Evolutionary conservation across 2,329 filamentous ascomycete genomes (phyloP).

Genomic region (Apiospora pterosperma): DNA sequence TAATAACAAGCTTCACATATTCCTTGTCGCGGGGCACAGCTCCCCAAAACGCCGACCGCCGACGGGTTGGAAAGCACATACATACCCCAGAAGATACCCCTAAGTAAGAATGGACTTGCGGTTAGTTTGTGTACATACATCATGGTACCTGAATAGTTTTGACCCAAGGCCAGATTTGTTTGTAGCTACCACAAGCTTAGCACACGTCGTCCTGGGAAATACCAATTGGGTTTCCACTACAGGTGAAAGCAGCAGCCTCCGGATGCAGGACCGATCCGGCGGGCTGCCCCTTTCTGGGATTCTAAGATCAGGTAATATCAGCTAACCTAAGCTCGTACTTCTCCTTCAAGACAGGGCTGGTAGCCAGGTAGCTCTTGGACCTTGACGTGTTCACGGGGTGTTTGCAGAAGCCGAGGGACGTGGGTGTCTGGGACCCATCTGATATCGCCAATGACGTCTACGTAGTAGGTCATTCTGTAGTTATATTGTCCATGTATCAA

Average conservation of each 20-base stretch:
- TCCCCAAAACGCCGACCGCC: not conserved
- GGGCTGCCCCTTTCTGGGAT: not conserved
- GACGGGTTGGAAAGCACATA: not conserved
- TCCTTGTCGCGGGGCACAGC: not conserved
- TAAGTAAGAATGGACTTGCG: no score
- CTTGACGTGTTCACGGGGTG: not conserved
- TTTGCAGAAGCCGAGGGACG: not conserved
- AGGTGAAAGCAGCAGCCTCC: not conserved
- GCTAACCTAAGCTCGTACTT: not conserved
- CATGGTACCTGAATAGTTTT: no score
- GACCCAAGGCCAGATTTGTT: no score
- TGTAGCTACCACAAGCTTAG: not conserved
- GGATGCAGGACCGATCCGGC: not conserved
- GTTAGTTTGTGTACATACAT: no score
- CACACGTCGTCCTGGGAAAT: not conserved
- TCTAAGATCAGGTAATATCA: not conserved
- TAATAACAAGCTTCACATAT: not conserved
- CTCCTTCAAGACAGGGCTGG: not conserved
- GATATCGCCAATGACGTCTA: slow-evolving; percentile 1
- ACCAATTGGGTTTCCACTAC: not conserved
- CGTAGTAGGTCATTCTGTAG: not conserved
- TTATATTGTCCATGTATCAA: not conserved
- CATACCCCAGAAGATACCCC: no score
- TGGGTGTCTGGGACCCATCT: no score
- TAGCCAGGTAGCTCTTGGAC: not conserved